phyloP scores from a whole-genome alignment of 192 early-diverging fungal species.

The Allomyces macrogynus region DNA sequence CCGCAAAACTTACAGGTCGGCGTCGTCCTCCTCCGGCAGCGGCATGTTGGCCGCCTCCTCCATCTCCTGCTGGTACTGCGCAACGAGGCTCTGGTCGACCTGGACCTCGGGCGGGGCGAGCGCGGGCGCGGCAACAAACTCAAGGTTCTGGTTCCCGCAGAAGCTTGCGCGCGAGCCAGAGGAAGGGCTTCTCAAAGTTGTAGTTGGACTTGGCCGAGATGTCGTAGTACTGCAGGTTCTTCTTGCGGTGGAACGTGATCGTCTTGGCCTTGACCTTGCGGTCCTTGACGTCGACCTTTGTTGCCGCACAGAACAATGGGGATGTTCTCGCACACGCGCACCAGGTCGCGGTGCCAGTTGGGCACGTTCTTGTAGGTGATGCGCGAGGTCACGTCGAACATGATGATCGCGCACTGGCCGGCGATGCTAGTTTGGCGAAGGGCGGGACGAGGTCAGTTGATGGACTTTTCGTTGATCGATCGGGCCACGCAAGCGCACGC shows the following conservation, averaged over 20 bases:
- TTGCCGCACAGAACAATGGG: conserved; percentile 99
- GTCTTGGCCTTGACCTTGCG: conserved; percentile 99
- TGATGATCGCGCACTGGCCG: conserved; percentile 99
- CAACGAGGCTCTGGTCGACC: conserved; percentile 56
- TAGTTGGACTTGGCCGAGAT: conserved; percentile 99
- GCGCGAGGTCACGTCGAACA: conserved; percentile 99
- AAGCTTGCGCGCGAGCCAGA: conserved; percentile 99
- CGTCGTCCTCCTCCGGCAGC: conserved; percentile 66
- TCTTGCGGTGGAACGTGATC: conserved; percentile 99
- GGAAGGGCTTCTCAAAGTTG: conserved; percentile 99
- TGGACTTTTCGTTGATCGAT: neutral
- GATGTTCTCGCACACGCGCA: conserved; percentile 99
- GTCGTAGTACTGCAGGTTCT: conserved; percentile 99
- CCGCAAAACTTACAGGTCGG: conserved; percentile 19
- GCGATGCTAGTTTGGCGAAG: conserved; percentile 43
- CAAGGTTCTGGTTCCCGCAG: conserved; percentile 75
- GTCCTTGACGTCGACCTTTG: conserved; percentile 99
- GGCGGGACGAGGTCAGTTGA: neutral
- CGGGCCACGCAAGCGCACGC: neutral
- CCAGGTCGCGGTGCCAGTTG: conserved; percentile 99
- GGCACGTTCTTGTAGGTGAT: conserved; percentile 99
- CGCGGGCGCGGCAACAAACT: conserved; percentile 94
- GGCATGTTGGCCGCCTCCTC: conserved; percentile 54
- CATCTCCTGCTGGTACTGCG: conserved; percentile 64
- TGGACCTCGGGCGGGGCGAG: conserved; percentile 83